A percentile compares a stretch with the other conserved stretches of the same genome.
Evolutionary conservation across 495 filamentous ascomycete genomes (phyloP).

Genomic region (Daldinia bambusicola): DNA sequence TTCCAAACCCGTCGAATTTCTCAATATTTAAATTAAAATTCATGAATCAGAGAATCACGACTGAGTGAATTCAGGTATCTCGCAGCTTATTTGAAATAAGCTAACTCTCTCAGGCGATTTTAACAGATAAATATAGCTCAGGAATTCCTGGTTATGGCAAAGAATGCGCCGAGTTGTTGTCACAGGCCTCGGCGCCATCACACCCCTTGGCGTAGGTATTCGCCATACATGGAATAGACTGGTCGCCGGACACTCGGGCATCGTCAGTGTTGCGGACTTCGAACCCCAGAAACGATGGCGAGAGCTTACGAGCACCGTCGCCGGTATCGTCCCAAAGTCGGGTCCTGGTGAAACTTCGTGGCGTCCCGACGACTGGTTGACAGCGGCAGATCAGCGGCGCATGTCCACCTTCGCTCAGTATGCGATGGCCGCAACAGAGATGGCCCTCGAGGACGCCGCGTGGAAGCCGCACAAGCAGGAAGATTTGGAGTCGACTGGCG

Average conservation of each 20-base stretch:
- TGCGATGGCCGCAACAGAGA: constrained; percentile 84
- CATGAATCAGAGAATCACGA: background rate
- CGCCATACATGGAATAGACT: constrained; percentile 83
- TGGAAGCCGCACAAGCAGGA: constrained; percentile 74
- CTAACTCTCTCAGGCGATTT: background rate
- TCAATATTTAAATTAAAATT: background rate
- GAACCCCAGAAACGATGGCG: constrained; percentile 65
- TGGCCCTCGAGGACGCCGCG: constrained; percentile 84
- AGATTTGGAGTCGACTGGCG: constrained; percentile 79
- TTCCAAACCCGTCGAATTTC: constrained; percentile 2
- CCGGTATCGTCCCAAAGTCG: constrained; percentile 75
- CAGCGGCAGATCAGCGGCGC: constrained; percentile 74
- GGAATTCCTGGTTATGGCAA: constrained; percentile 43
- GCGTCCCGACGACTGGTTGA: constrained; percentile 82
- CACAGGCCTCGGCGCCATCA: constrained; percentile 92
- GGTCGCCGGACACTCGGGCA: constrained; percentile 79
- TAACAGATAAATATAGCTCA: constrained; percentile 2
- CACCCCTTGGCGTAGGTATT: constrained; percentile 86
- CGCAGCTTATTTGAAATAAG: background rate
- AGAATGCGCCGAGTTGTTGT: constrained; percentile 93
- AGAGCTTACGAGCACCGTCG: constrained; percentile 82
- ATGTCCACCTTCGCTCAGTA: constrained; percentile 96
- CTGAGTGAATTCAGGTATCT: background rate
- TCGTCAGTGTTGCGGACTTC: constrained; percentile 72
- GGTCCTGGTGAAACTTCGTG: constrained; percentile 57